Conservation (phyloP, 2,329 filamentous ascomycete genomes). For the Penicillium verrucosum region DNA sequence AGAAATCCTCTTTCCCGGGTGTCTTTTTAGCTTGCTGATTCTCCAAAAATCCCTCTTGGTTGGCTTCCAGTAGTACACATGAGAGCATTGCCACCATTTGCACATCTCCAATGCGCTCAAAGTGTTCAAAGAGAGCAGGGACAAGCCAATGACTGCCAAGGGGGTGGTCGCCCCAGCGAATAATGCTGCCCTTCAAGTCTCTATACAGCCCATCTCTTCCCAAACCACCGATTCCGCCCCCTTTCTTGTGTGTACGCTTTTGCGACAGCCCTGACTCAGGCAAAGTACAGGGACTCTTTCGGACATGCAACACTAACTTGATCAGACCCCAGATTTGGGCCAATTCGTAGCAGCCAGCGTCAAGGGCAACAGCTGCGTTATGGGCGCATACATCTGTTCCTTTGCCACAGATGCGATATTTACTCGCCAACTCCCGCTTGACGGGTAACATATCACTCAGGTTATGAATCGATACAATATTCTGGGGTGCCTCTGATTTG, state of each 20-base stretch:
- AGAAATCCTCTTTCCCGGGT: conserved; percentile 45
- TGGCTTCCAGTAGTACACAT: conserved; percentile 55
- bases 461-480: conserved; percentile 70
- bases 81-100: conserved; percentile 66
- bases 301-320: conserved; percentile 70
- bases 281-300: conserved; percentile 67
- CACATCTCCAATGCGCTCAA: conserved; percentile 58
- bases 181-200: conserved; percentile 42
- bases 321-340: conserved; percentile 82
- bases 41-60: conserved; percentile 39
- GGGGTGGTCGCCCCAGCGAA: conserved; percentile 58
- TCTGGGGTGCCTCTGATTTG: conserved; percentile 53
- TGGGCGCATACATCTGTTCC: conserved; percentile 77
- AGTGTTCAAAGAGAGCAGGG: conserved; percentile 57
- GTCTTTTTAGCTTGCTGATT: conserved; percentile 29
- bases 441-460: conserved; percentile 71
- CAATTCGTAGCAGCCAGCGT: conserved; percentile 66
- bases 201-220: conserved; percentile 31
- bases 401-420: conserved; percentile 81
- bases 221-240: conserved; percentile 34
- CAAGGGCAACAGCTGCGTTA: conserved; percentile 74
- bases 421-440: conserved; percentile 69
- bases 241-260: conserved; percentile 44
- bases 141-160: conserved; percentile 57
- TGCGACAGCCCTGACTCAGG: conserved; percentile 58